phyloP scores from a whole-genome alignment of 352 stramenopile genomes.

The Globisporangium barbulae region DNA sequence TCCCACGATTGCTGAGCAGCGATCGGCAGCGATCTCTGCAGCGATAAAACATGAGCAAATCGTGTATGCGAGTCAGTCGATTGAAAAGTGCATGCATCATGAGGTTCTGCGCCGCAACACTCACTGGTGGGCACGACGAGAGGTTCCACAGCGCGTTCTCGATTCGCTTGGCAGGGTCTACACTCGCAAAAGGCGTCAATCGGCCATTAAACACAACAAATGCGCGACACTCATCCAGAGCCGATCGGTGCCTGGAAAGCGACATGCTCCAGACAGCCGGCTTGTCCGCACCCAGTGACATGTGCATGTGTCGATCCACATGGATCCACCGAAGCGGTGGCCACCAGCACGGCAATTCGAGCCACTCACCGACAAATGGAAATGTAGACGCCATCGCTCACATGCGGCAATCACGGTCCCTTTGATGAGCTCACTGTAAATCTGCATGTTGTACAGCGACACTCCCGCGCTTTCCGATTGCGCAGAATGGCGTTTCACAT shows the following conservation, averaged over 20 bases:
- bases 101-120: neutral
- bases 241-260: neutral
- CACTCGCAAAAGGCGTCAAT: neutral
- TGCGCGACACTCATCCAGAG: neutral
- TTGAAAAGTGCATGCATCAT: neutral
- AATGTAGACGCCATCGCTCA: constrained; percentile 29
- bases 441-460: neutral
- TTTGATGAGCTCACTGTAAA: neutral
- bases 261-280: neutral
- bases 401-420: neutral
- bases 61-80: neutral
- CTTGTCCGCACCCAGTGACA: neutral
- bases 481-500: constrained; percentile 1
- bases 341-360: neutral
- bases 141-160: constrained; percentile 30
- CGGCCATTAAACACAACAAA: neutral
- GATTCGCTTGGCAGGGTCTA: constrained; percentile 25
- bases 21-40: neutral
- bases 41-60: neutral
- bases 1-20: constrained; percentile 6
- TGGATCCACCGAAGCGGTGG: constrained; percentile 1
- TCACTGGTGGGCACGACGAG: neutral
- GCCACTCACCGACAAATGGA: constrained; percentile 31
- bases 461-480: neutral
- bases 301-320: neutral